A percentile compares a stretch with the other conserved stretches of the same genome.
Evolutionary conservation across 768 basidiomycete species (phyloP).

Genomic region (Clitopilus hobsonii): DNA sequence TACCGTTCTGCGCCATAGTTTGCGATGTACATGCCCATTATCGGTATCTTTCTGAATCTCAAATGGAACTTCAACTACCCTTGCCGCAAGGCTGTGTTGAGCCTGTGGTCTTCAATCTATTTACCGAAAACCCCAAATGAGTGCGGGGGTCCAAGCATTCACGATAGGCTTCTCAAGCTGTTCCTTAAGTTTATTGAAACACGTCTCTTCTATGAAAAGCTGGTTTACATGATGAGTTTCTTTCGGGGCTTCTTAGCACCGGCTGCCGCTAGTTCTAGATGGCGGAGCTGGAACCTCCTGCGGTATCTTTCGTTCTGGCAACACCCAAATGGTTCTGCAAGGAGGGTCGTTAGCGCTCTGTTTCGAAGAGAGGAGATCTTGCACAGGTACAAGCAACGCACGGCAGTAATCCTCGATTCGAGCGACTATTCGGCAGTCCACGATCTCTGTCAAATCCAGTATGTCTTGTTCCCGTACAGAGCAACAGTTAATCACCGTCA

Average conservation of each 20-base stretch:
- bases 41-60: no score
- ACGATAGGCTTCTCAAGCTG: no score
- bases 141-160: no score
- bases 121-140: no score
- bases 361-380: no score
- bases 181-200: background rate
- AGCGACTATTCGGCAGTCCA: constrained; percentile 42
- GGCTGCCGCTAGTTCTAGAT: constrained; percentile 12
- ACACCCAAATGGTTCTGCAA: constrained; percentile 39
- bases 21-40: constrained; percentile 23
- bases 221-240: background rate
- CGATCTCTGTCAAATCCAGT: constrained; percentile 40
- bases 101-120: no score
- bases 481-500: constrained; percentile 54
- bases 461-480: constrained; percentile 53
- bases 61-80: no score
- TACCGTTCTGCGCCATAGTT: constrained; percentile 60
- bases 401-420: constrained; percentile 47
- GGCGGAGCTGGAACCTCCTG: constrained; percentile 38
- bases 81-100: no score
- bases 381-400: no score
- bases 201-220: background rate
- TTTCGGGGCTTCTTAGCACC: background rate
- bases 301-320: constrained; percentile 55
- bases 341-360: no score